These are phyloP conservation scores for Diutina ranongensis DNA, from an alignment of 1,139 yeast genomes.

Conservation along the genomic window DNA sequence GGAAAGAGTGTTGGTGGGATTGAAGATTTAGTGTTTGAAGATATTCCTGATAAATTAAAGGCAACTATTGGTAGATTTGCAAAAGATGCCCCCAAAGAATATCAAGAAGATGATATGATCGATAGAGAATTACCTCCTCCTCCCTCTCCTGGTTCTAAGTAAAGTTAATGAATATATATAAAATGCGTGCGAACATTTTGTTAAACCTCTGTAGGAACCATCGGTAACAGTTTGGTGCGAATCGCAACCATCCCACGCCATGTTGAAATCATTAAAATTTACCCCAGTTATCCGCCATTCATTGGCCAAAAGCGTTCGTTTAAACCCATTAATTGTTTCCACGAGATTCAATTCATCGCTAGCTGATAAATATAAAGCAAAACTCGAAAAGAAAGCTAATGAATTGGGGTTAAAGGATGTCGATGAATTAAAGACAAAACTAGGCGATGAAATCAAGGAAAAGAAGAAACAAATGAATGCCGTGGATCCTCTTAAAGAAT, in stretches of 20 bases:
- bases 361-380: conserved; percentile 16
- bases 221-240: too few species aligned
- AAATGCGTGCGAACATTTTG: too few species aligned
- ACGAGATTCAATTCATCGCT: not conserved
- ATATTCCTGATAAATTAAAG: conserved; percentile 57
- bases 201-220: too few species aligned
- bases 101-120: not conserved
- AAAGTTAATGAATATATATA: too few species aligned
- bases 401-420: conserved; percentile 31
- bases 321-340: not conserved
- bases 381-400: conserved; percentile 26
- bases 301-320: not conserved
- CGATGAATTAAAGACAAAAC: conserved; percentile 50
- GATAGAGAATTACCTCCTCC: not conserved
- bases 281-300: not conserved
- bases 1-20: conserved; percentile 64
- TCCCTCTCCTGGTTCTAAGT: too few species aligned
- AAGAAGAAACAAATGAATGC: conserved; percentile 46
- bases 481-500: conserved; percentile 60
- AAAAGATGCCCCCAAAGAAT: conserved; percentile 42
- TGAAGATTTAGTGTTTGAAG: conserved; percentile 58
- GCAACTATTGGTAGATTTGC: conserved; percentile 50
- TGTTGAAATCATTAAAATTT: too few species aligned
- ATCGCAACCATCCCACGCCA: too few species aligned
- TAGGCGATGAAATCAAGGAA: conserved; percentile 49